Percentiles rank a stretch among this genome's conserved stretches.
These are phyloP conservation scores for Boletus sp. DNA, from an alignment of 768 basidiomycete species.

Conservation along the genomic window DNA sequence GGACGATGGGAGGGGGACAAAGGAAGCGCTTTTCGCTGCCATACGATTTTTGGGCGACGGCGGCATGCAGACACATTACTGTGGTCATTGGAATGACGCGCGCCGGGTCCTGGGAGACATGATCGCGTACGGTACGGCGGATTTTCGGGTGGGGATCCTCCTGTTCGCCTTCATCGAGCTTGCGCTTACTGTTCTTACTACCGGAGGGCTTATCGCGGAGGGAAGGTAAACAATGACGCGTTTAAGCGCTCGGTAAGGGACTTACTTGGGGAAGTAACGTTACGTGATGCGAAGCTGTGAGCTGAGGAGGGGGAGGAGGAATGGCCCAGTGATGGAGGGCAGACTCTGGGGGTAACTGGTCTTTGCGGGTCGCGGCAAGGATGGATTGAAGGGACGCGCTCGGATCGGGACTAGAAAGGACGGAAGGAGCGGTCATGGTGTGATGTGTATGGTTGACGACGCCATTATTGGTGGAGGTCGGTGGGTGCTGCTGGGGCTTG, in stretches of 20 bases:
- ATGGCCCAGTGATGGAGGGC: conserved; percentile 41
- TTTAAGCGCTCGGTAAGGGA: conserved; percentile 27
- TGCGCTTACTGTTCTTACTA: conserved; percentile 63
- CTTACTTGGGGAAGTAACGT: conserved; percentile 41
- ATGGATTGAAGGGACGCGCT: conserved; percentile 42
- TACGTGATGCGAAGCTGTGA: conserved; percentile 28
- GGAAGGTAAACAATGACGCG: conserved; percentile 27
- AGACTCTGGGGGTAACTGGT: conserved; percentile 28
- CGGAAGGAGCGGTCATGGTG: conserved; percentile 30
- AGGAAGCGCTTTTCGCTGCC: conserved; percentile 94
- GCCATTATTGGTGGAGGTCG: conserved; percentile 26
- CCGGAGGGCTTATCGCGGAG: conserved; percentile 28
- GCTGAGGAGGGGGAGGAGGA: conserved; percentile 30
- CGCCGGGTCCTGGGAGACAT: conserved; percentile 70
- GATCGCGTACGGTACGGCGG: conserved; percentile 80
- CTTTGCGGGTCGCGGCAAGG: conserved; percentile 34
- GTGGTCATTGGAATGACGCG: conserved; percentile 88
- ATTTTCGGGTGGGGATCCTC: conserved; percentile 74
- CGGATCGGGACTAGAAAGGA: conserved; percentile 38
- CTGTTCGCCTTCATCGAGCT: conserved; percentile 61
- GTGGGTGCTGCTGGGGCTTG: conserved; percentile 22
- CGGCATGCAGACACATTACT: conserved; percentile 86
- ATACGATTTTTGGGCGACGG: conserved; percentile 95
- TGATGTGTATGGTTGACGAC: conserved; percentile 29
- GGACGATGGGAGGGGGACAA: conserved; percentile 90